Conservation (phyloP, 2,329 filamentous ascomycete species). For the Hymenoscyphus repandus region DNA sequence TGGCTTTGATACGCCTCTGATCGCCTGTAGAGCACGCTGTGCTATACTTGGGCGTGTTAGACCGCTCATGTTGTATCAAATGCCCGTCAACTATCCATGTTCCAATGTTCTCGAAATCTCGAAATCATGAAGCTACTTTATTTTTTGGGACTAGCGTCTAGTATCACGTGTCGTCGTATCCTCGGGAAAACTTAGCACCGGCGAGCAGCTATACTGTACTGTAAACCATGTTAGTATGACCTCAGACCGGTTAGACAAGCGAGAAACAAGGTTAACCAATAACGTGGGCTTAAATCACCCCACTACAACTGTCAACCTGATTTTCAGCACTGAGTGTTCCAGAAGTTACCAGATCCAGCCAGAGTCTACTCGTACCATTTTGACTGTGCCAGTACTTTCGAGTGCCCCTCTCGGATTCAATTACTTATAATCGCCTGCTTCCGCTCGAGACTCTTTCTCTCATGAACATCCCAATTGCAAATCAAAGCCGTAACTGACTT, state of each 20-base stretch:
- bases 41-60: conserved; percentile 10
- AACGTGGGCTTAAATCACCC: neutral
- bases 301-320: neutral
- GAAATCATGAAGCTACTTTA: neutral
- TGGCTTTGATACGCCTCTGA: conserved; percentile 12
- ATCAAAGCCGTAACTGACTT: too few relatives aligned
- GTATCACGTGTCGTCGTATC: neutral
- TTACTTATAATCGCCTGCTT: too few relatives aligned
- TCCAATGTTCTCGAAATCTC: neutral
- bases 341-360: neutral
- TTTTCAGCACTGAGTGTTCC: neutral
- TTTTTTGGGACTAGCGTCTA: neutral
- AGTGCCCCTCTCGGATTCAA: too few relatives aligned
- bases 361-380: neutral
- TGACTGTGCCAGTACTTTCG: too few relatives aligned
- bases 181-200: neutral
- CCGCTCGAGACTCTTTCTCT: too few relatives aligned
- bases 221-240: neutral
- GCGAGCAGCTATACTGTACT: neutral
- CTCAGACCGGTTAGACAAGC: conserved; percentile 1
- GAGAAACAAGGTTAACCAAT: neutral
- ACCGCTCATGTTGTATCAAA: conserved; percentile 17
- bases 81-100: neutral
- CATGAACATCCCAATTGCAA: neutral
- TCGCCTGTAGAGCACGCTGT: conserved; percentile 7